A percentile compares a stretch with the other conserved stretches of the same genome.
Conservation (phyloP, 2,329 filamentous ascomycete genomes). For the Rasamsonia emersonii region DNA sequence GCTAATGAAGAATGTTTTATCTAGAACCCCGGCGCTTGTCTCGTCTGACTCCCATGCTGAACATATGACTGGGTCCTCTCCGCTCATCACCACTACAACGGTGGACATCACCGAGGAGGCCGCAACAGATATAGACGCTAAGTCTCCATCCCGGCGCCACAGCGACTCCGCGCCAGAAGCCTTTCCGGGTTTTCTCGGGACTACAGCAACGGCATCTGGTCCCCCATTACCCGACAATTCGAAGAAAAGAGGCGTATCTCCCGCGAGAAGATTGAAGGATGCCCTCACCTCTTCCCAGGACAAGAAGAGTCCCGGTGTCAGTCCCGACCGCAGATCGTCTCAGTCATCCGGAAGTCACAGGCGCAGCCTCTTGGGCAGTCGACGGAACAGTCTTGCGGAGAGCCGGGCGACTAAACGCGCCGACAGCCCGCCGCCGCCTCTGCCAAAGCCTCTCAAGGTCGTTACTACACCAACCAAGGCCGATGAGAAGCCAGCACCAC, state of each 20-base stretch:
- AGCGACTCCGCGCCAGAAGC: constrained; percentile 31
- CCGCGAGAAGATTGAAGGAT: constrained; percentile 61
- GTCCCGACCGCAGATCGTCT: constrained; percentile 37
- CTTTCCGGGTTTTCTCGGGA: constrained; percentile 27
- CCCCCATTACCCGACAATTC: constrained; percentile 26
- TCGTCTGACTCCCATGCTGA: constrained; percentile 58
- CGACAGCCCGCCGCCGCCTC: constrained; percentile 22
- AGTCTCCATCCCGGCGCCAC: constrained; percentile 20
- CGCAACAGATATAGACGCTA: constrained; percentile 16
- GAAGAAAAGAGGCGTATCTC: constrained; percentile 56
- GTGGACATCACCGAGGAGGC: constrained; percentile 32
- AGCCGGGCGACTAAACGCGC: constrained; percentile 19
- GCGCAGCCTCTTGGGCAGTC: constrained; percentile 30
- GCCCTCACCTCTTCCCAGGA: constrained; percentile 51
- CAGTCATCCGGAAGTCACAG: constrained; percentile 35
- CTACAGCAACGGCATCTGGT: constrained; percentile 20
- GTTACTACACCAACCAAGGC: constrained; percentile 16
- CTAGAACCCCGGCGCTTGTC: constrained; percentile 39
- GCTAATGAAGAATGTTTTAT: constrained; percentile 14
- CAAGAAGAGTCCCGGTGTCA: constrained; percentile 45
- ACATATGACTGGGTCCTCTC: constrained; percentile 61
- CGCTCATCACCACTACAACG: constrained; percentile 52
- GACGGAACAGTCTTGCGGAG: constrained; percentile 27
- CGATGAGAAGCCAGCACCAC: neutral
- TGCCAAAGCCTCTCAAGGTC: constrained; percentile 25